phyloP scores from a whole-genome alignment of 2,329 filamentous ascomycete genomes.

The Fusarium citri region DNA sequence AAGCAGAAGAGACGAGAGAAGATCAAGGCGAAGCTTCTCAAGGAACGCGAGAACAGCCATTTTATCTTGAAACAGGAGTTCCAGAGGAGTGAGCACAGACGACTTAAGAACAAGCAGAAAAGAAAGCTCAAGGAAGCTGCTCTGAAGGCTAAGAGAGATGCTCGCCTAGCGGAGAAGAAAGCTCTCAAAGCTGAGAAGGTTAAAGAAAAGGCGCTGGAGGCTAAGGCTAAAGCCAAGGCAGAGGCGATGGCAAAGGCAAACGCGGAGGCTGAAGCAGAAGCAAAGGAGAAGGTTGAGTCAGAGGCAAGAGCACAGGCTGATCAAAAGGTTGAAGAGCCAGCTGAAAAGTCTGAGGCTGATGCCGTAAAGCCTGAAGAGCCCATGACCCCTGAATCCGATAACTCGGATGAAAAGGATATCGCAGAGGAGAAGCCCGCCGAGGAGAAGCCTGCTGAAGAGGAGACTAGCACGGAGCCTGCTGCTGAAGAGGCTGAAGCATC shows the following conservation, averaged over 20 bases:
- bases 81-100: slow-evolving; percentile 47
- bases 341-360: slow-evolving; percentile 11
- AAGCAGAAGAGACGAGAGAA: slow-evolving; percentile 53
- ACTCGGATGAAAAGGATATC: slow-evolving; percentile 5
- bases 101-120: slow-evolving; percentile 78
- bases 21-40: slow-evolving; percentile 56
- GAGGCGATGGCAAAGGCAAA: slow-evolving; percentile 31
- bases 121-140: slow-evolving; percentile 79
- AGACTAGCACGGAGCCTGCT: not conserved
- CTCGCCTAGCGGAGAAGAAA: slow-evolving; percentile 33
- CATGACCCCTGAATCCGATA: slow-evolving; percentile 36
- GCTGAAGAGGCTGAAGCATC: not conserved
- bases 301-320: slow-evolving; percentile 31
- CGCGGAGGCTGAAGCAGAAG: slow-evolving; percentile 25
- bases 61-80: slow-evolving; percentile 54
- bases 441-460: not conserved
- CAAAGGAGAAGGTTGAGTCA: slow-evolving; percentile 45
- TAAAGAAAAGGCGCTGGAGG: not conserved
- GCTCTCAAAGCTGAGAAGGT: slow-evolving; percentile 33
- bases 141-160: slow-evolving; percentile 44
- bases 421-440: slow-evolving; percentile 3
- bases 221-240: slow-evolving; percentile 45
- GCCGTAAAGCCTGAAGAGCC: slow-evolving; percentile 25
- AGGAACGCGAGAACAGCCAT: slow-evolving; percentile 53
- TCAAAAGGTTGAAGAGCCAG: slow-evolving; percentile 29